Evolutionary conservation across 257 asterid genomes (phyloP).

Genomic region (Solanum paucissectum): DNA sequence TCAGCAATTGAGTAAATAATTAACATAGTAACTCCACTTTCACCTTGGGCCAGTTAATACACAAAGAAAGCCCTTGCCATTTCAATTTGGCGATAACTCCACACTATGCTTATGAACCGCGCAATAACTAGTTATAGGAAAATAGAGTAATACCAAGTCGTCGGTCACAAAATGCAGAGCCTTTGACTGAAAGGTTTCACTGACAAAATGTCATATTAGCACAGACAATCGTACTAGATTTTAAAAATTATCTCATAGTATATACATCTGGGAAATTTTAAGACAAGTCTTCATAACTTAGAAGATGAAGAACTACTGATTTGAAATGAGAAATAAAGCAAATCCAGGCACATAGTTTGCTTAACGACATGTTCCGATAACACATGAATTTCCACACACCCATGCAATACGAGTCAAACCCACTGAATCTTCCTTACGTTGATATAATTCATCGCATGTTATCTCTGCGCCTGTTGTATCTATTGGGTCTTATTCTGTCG

Average conservation of each 20-base stretch:
- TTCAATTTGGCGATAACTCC: not conserved
- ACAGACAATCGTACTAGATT: not conserved
- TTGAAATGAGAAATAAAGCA: not conserved
- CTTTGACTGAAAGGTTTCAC: not conserved
- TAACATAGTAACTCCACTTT: not conserved
- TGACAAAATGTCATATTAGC: not conserved
- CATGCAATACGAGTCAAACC: not conserved
- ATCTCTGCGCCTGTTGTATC: conserved; percentile 2
- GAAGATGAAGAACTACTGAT: not conserved
- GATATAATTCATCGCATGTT: not conserved
- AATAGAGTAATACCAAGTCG: not conserved
- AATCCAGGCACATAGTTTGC: not conserved
- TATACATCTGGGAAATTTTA: not conserved
- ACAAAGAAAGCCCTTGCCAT: not conserved
- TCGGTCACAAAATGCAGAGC: not conserved
- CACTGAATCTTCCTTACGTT: not conserved
- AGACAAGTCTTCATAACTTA: not conserved
- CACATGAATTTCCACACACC: not conserved
- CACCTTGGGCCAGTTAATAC: not conserved
- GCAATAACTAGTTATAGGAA: not conserved
- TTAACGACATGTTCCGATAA: not conserved
- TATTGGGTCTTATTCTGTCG: not conserved
- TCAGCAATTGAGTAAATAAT: not conserved
- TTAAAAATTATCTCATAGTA: not conserved
- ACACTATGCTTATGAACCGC: not conserved